Conservation (phyloP, 2,329 filamentous ascomycete species). For the Cadophora luteo-olivacea region DNA sequence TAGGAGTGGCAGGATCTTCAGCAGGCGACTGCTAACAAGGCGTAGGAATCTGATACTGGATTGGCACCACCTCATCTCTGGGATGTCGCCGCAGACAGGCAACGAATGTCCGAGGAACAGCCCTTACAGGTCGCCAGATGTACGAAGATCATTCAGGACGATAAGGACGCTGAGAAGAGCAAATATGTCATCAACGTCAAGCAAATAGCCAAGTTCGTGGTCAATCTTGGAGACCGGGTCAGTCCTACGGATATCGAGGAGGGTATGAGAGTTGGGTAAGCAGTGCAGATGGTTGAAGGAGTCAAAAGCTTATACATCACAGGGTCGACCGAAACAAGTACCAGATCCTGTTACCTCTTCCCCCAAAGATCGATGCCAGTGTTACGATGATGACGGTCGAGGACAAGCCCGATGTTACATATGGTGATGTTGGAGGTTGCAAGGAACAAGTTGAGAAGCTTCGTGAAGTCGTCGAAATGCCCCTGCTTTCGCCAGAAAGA, state of each 20-base stretch:
- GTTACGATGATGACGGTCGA: conserved; percentile 99
- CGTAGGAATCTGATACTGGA: conserved; percentile 96
- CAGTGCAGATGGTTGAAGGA: conserved; percentile 24
- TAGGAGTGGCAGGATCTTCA: conserved; percentile 44
- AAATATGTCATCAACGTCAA: conserved; percentile 99
- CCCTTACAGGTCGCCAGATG: conserved; percentile 96
- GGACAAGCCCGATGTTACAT: conserved; percentile 99
- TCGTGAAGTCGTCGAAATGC: conserved; percentile 98
- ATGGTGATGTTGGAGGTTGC: conserved; percentile 97
- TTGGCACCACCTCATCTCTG: conserved; percentile 98
- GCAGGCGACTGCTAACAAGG: conserved; percentile 24
- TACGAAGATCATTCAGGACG: conserved; percentile 98
- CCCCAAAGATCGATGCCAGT: conserved; percentile 97
- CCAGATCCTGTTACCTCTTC: conserved; percentile 94
- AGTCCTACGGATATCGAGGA: conserved; percentile 99
- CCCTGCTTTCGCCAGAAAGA: conserved; percentile 90
- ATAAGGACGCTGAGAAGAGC: conserved; percentile 95
- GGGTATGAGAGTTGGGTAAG: conserved; percentile 92
- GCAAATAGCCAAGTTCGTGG: conserved; percentile 99
- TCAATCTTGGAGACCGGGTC: conserved; percentile 95
- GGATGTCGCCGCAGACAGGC: conserved; percentile 96
- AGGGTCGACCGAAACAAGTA: conserved; percentile 98
- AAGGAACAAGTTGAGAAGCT: conserved; percentile 99
- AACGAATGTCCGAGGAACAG: conserved; percentile 98
- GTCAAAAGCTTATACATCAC: conserved; percentile 32